These are phyloP conservation scores for Calonectria hawksworthii DNA, from an alignment of 2,329 filamentous ascomycete genomes.

Conservation along the genomic window DNA sequence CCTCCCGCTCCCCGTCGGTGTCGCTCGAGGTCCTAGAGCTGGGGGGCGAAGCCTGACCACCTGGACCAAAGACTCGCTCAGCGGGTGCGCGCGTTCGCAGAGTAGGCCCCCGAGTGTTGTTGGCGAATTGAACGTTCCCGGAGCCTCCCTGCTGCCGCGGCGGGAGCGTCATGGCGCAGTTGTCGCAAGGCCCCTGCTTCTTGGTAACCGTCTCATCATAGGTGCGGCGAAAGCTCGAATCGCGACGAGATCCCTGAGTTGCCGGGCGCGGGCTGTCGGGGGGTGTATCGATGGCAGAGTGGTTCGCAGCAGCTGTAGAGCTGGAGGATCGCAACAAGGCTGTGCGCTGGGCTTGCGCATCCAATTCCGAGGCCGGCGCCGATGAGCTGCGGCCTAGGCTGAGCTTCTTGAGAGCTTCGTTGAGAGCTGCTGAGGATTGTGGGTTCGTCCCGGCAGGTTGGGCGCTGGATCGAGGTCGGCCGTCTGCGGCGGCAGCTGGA, in stretches of 20 bases:
- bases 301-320: conserved; percentile 49
- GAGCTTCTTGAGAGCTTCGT: conserved; percentile 64
- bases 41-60: conserved; percentile 64
- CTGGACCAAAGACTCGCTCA: conserved; percentile 67
- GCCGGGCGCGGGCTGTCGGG: conserved; percentile 68
- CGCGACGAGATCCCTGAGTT: conserved; percentile 59
- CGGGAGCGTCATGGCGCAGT: conserved; percentile 77
- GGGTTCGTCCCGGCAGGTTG: conserved; percentile 52
- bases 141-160: conserved; percentile 48
- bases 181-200: conserved; percentile 75
- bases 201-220: conserved; percentile 77
- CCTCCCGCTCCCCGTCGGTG: conserved; percentile 66
- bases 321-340: conserved; percentile 58
- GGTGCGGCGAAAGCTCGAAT: conserved; percentile 73
- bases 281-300: conserved; percentile 67
- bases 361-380: conserved; percentile 59
- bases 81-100: conserved; percentile 73
- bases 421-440: conserved; percentile 55
- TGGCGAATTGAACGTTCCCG: conserved; percentile 47
- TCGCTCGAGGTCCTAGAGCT: conserved; percentile 66
- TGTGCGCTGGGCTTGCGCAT: conserved; percentile 59
- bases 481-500: conserved; percentile 38
- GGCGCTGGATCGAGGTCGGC: conserved; percentile 58
- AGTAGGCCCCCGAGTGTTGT: conserved; percentile 65
- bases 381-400: conserved; percentile 61